phyloP scores from a whole-genome alignment of 305 asterid genomes.

The Andrographis paniculata region DNA sequence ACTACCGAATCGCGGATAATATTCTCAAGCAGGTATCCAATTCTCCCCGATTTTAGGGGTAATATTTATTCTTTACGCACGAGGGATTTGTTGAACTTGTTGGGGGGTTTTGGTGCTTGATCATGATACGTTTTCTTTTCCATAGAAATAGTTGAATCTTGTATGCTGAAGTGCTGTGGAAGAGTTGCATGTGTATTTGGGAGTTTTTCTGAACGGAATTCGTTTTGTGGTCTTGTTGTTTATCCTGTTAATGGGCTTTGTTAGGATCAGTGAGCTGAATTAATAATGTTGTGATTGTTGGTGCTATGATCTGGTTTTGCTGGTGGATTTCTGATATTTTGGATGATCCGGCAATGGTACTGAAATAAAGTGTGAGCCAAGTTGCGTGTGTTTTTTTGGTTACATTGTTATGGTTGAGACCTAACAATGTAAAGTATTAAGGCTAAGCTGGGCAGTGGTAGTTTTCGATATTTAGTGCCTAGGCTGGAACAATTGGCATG shows the following conservation, averaged over 20 bases:
- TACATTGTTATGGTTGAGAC: conserved; percentile 2
- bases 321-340: not conserved
- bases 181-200: not conserved
- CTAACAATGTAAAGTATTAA: no score
- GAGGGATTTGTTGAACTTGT: not conserved
- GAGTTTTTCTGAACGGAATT: no score
- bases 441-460: no score
- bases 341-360: not conserved
- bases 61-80: not conserved
- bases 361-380: not conserved
- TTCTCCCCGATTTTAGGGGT: not conserved
- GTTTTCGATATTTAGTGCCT: no score
- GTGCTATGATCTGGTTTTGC: no score
- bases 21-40: conserved; percentile 71
- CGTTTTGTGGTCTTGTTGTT: not conserved
- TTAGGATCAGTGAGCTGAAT: conserved; percentile 10
- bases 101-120: not conserved
- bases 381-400: conserved; percentile 2
- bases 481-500: no score
- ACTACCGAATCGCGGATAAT: conserved; percentile 78
- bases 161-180: not conserved
- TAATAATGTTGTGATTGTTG: conserved; percentile 5
- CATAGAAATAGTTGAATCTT: not conserved
- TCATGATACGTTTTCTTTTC: not conserved
- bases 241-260: no score